These are phyloP conservation scores for Pelargonium nanum DNA, from an alignment of 345 rosid genomes.

Conservation along the genomic window DNA sequence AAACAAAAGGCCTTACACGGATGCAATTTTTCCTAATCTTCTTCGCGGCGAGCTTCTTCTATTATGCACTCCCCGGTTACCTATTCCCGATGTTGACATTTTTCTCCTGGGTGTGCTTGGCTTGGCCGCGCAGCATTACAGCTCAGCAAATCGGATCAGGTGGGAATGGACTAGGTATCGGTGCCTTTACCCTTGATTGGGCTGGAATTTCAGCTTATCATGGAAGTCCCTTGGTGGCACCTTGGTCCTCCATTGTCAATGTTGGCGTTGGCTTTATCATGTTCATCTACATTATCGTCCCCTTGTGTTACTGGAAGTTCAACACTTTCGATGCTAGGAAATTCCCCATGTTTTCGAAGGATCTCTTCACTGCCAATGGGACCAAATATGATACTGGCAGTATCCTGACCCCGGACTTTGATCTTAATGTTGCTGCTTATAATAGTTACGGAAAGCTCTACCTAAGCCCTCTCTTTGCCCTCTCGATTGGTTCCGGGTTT, in stretches of 20 bases:
- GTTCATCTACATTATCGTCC: constrained; percentile 77
- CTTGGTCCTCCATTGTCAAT: constrained; percentile 76
- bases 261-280: constrained; percentile 74
- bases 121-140: constrained; percentile 67
- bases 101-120: constrained; percentile 95
- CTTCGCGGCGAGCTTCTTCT: constrained; percentile 55
- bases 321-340: constrained; percentile 70
- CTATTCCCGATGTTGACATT: constrained; percentile 70
- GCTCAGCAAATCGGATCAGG: constrained; percentile 97
- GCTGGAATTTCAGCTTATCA: constrained; percentile 89
- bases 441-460: constrained; percentile 73
- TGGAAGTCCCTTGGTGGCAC: constrained; percentile 81
- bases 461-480: constrained; percentile 84
- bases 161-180: constrained; percentile 76
- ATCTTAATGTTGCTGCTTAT: constrained; percentile 59
- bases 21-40: constrained; percentile 69
- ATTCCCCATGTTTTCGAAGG: constrained; percentile 81
- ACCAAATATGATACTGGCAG: constrained; percentile 70
- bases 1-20: constrained; percentile 48
- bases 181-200: constrained; percentile 93
- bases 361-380: constrained; percentile 62
- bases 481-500: constrained; percentile 84
- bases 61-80: constrained; percentile 77
- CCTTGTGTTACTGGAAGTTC: constrained; percentile 86
- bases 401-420: constrained; percentile 62